Percentiles rank a stretch among this genome's conserved stretches.
phyloP scores from a whole-genome alignment of 805 yeast species.

The Yarrowia sp. region DNA sequence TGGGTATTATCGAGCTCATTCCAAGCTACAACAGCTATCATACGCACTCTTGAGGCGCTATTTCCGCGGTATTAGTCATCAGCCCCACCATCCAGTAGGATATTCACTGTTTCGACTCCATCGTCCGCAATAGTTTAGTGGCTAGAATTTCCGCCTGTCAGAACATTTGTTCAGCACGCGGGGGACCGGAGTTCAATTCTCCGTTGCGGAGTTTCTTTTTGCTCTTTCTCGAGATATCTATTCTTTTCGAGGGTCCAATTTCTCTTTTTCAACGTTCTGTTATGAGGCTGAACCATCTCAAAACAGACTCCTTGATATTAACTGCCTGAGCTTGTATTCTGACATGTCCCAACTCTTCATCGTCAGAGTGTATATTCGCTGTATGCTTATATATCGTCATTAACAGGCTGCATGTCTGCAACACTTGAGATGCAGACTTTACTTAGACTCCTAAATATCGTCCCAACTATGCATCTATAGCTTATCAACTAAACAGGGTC shows the following conservation, averaged over 20 bases:
- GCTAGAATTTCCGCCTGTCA: conserved; percentile 54
- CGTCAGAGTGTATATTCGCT: too few relatives aligned
- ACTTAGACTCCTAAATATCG: neutral
- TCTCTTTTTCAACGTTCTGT: neutral
- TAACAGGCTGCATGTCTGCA: too few relatives aligned
- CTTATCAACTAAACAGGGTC: neutral
- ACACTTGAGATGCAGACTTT: too few relatives aligned
- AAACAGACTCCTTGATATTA: too few relatives aligned
- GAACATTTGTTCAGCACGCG: conserved; percentile 37
- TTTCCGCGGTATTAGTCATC: conserved; percentile 1
- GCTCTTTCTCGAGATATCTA: neutral
- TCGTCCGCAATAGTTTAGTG: conserved; percentile 50
- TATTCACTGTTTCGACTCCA: neutral
- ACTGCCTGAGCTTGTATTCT: neutral
- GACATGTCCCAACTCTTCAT: neutral
- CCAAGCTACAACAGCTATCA: too few relatives aligned
- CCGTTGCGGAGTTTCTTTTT: conserved; percentile 35
- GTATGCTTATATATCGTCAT: too few relatives aligned
- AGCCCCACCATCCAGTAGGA: neutral
- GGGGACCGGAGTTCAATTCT: conserved; percentile 38
- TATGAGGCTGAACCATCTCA: neutral
- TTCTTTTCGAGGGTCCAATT: neutral
- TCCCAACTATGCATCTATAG: conserved; percentile 1
- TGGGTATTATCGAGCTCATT: too few relatives aligned
- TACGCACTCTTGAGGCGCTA: neutral